Evolutionary conservation across 2,329 filamentous ascomycete species (phyloP), one percentile per base, ranked within the genome.

Genomic region (Penicillium sp.): DNA sequence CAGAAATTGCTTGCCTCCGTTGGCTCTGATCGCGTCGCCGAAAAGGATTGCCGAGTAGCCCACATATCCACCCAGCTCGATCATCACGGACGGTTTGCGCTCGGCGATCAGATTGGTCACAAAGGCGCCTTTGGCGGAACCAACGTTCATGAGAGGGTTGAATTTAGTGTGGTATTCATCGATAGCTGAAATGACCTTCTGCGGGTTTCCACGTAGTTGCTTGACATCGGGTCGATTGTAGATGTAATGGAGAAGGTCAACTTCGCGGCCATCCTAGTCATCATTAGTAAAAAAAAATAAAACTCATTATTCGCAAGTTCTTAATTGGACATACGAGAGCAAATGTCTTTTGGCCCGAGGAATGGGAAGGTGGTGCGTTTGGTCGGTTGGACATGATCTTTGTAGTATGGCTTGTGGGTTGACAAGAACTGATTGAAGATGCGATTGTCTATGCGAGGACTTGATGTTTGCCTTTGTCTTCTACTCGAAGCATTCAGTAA

Each of bases 21-120:
- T 78, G 45, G 78, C 74, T 49, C 80, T 79, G 10, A 89, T 71
- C 1, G 85, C 84, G 29, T 82, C 76, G 36, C 81, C 86, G 63
- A 91, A 91, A 1, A 89, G 78, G 52, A 92, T 82, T 52, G 85
- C 85, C 0, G 88, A 91, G 75, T 92, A 92, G 41, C 88, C 89
- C n/a, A 90, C 79, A 68, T 92, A 92, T 26, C 87, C 86, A 36
- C 89, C 88, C 0, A 92, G 78, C 68, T 93, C 88, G 36, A 91
- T 79, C 83, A 90, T 88, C 2, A 77, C 76, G 39, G 80, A 69
- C 1, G 87, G 87, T 65, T 85, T 86, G 34, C 79, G 74, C 54
- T 86, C 74, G 16, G 74, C 75, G 53, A 92, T 90, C 34, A 90
- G 67, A 41, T 86, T 78, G 15, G 79, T 79, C 0, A 92, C 82